phyloP scores from a whole-genome alignment of 768 basidiomycete genomes.

The Lactarius hengduanensis region DNA sequence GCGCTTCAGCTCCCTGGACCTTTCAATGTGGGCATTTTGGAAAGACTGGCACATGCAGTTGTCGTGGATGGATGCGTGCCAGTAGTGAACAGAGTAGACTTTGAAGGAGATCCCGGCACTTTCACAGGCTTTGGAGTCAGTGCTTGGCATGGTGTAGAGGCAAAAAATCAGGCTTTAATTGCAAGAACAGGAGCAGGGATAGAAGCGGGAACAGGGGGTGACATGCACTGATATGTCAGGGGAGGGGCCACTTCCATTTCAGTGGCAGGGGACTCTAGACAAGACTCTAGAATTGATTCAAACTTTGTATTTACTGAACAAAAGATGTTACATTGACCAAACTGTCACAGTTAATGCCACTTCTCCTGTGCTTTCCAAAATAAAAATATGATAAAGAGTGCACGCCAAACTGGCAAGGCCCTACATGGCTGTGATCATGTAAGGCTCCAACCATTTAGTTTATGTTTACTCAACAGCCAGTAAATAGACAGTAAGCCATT shows the following conservation, averaged over 20 bases:
- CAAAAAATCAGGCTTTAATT: not conserved
- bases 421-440: too few species aligned
- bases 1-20: slow-evolving; percentile 26
- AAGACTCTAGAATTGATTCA: too few species aligned
- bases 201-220: slow-evolving; percentile 29
- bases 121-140: slow-evolving; percentile 13
- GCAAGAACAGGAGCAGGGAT: slow-evolving; percentile 14
- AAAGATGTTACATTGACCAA: too few species aligned
- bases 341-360: too few species aligned
- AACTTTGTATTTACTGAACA: too few species aligned
- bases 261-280: not conserved
- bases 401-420: too few species aligned
- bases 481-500: too few species aligned
- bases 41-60: slow-evolving; percentile 19
- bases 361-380: too few species aligned
- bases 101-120: slow-evolving; percentile 29
- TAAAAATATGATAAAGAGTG: too few species aligned
- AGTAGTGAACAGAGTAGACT: slow-evolving; percentile 31
- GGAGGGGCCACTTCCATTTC: not conserved
- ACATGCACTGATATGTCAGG: slow-evolving; percentile 6
- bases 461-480: too few species aligned
- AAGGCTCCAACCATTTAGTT: too few species aligned
- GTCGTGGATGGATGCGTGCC: slow-evolving; percentile 24
- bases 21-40: slow-evolving; percentile 29
- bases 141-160: slow-evolving; percentile 11